These are phyloP conservation scores for Davidsoniella virescens DNA, from an alignment of 2,329 filamentous ascomycete genomes.

Conservation along the genomic window DNA sequence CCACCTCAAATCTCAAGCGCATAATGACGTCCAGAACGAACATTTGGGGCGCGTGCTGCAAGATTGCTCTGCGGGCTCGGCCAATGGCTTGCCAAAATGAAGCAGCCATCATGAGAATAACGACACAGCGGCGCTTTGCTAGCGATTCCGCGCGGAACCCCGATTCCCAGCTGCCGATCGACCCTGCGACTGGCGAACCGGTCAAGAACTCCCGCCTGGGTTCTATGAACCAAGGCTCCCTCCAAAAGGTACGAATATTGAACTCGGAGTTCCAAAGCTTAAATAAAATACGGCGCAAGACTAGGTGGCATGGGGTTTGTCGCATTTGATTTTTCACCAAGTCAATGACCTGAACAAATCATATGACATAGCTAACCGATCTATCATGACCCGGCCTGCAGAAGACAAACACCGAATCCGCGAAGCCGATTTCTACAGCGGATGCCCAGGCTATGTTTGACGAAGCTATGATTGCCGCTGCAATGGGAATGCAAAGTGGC, in stretches of 20 bases:
- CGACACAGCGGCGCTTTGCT: slow-evolving; percentile 17
- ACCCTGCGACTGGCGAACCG: slow-evolving; percentile 22
- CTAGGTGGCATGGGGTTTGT: too few species aligned
- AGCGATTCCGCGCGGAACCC: slow-evolving; percentile 15
- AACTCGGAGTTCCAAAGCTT: too few species aligned
- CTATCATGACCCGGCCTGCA: too few species aligned
- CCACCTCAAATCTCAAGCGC: background rate
- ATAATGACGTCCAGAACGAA: slow-evolving; percentile 40
- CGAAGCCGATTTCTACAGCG: background rate
- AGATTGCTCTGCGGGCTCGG: slow-evolving; percentile 24
- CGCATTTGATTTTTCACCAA: too few species aligned
- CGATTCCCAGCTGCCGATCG: slow-evolving; percentile 14
- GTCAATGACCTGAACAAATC: too few species aligned
- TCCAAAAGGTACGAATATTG: slow-evolving; percentile 8
- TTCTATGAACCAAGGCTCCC: slow-evolving; percentile 16
- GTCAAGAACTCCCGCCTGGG: slow-evolving; percentile 22
- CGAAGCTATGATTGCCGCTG: slow-evolving; percentile 12
- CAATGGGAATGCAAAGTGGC: slow-evolving; percentile 1
- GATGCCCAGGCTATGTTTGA: slow-evolving; percentile 11
- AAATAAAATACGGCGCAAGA: too few species aligned
- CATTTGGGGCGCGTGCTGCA: slow-evolving; percentile 28
- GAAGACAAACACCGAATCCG: background rate
- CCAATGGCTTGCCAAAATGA: slow-evolving; percentile 17
- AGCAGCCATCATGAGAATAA: slow-evolving; percentile 17
- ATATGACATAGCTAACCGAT: too few species aligned